A percentile compares a stretch with the other conserved stretches of the same genome.
Conservation (phyloP, 1,284 basidiomycete species). For the Irpex sp. region DNA sequence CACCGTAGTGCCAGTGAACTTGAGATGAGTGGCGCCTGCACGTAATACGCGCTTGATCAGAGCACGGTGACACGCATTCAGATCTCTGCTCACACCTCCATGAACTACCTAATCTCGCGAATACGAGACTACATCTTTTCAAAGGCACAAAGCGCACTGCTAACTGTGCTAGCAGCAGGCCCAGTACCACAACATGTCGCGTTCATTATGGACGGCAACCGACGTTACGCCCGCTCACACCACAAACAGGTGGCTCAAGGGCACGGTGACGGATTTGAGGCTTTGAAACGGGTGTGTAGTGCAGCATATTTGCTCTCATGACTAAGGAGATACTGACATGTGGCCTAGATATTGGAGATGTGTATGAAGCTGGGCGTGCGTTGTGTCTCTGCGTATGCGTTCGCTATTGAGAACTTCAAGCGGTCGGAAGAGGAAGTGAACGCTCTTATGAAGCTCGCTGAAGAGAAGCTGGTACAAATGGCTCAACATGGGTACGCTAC, state of each 20-base stretch:
- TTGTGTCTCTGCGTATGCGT: constrained; percentile 92
- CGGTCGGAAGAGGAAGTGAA: constrained; percentile 86
- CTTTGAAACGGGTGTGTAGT: constrained; percentile 70
- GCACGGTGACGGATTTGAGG: constrained; percentile 84
- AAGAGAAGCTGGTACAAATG: constrained; percentile 81
- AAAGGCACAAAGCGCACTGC: constrained; percentile 42
- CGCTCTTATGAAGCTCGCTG: constrained; percentile 83
- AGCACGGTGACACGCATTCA: no score
- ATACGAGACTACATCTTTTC: constrained; percentile 19
- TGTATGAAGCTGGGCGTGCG: constrained; percentile 75
- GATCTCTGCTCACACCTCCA: not conserved
- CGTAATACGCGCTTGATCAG: no score
- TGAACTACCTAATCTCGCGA: not conserved
- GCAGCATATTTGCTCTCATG: not conserved
- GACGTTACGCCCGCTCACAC: constrained; percentile 81
- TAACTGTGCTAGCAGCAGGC: constrained; percentile 70
- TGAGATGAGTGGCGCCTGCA: no score
- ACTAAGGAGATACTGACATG: not conserved
- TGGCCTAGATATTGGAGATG: constrained; percentile 71
- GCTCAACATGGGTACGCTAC: constrained; percentile 73
- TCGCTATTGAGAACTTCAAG: constrained; percentile 97
- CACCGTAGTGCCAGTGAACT: no score
- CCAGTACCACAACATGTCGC: constrained; percentile 91
- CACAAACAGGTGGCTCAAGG: constrained; percentile 71
- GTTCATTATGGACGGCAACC: constrained; percentile 98